A percentile compares a stretch with the other conserved stretches of the same genome.
These are phyloP conservation scores for Trichosporon ovoides DNA, from an alignment of 1,284 basidiomycete genomes.

Conservation along the genomic window DNA sequence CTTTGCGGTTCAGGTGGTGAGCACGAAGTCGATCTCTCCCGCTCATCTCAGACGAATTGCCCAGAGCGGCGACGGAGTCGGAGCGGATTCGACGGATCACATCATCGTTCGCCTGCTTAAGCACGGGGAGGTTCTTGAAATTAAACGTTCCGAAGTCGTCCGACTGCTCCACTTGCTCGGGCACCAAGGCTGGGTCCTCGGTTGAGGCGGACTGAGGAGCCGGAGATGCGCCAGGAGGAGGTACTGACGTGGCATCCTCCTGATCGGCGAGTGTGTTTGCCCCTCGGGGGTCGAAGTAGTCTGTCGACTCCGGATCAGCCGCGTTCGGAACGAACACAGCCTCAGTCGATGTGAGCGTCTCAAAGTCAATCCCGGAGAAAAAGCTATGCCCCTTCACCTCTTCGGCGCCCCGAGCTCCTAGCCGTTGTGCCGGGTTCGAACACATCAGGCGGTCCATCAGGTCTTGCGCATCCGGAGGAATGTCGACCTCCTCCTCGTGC, in stretches of 20 bases:
- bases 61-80: conserved; percentile 44
- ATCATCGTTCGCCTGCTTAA: conserved; percentile 99
- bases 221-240: not conserved
- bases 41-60: not conserved
- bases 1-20: not conserved
- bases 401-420: conserved; percentile 81
- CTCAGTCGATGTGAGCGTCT: conserved; percentile 76
- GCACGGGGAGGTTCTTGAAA: conserved; percentile 93
- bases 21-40: not conserved
- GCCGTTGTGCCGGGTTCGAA: conserved; percentile 69
- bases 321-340: conserved; percentile 95
- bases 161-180: conserved; percentile 5
- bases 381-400: conserved; percentile 93
- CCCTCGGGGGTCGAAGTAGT: conserved; percentile 97
- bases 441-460: conserved; percentile 87
- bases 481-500: conserved; percentile 83
- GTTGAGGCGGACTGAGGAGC: not conserved
- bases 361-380: conserved; percentile 88
- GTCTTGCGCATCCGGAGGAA: conserved; percentile 79
- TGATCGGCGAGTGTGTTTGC: conserved; percentile 21
- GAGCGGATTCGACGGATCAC: conserved; percentile 80
- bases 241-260: not conserved
- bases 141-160: conserved; percentile 98
- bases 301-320: conserved; percentile 93
- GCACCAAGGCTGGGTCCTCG: not conserved